Evolutionary conservation across 192 early-diverging fungal species (phyloP), one percentile per base, ranked within the genome.

Genomic region (Backusella macrospora): DNA sequence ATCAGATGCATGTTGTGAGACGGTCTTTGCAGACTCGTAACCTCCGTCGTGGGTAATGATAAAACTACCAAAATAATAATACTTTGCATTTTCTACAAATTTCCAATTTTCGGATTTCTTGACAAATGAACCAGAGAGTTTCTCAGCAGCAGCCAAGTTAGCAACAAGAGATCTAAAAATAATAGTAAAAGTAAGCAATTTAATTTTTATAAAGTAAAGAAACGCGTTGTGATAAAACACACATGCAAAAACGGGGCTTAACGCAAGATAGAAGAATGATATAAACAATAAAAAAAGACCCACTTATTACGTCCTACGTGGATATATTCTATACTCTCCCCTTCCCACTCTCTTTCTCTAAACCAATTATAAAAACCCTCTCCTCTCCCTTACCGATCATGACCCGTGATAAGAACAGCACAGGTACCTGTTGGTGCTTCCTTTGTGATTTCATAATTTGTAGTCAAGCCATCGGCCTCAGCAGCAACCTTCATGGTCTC

Each of bases 41-140:
- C 92, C 93, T 69, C 95, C 96, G 44, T 76, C 74, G 63, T 81
- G 79, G 39, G 96, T 95, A 65, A 97, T 80, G 91, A 97, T 97
- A 88, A 92, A 99, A 23, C 95, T 95, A 59, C 93, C 93, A 79
- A 96, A 87, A 86, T 99, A 99, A 85, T 86, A 96, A 87, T 88
- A 91, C 78, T 92, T 86, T 63, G 96, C 95, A 64, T 86, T 81
- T 84, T 96, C 92, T 59, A 99, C 93, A 26, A 91, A 78, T 65
- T 80, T 76, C 98, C 95, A 97, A 84, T 91, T 93, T 80, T 92
- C 90, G 52, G 92, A 88, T 59, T 85, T 52, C 49, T 71, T 65
- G 5, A 81, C 45, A 12, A 49, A 65, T 47, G 85, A 82, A 63
- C 88, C 74, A 65, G 86, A 81, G 90, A 93, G 96, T 76, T 90